Evolutionary conservation across 768 basidiomycete species (phyloP), one percentile per base, ranked within the genome.

Genomic region (Hortiboletus campestris): DNA sequence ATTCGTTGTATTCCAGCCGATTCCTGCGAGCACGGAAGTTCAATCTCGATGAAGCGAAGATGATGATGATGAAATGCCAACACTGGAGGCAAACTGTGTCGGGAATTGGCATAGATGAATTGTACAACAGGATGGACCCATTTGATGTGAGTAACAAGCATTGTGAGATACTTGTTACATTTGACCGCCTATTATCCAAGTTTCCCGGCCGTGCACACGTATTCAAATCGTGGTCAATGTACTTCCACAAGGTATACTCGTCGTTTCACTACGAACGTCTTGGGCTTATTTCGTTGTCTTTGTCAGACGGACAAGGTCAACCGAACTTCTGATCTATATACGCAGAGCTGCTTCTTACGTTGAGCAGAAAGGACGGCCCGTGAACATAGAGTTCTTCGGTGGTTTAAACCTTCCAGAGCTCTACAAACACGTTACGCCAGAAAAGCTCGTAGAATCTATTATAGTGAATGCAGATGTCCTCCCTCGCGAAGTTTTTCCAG

Each of bases 191-290:
- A 42, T 55, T 50, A 4, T 40, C 45, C 49, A 54, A 91, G 88
- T 91, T 84, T 62, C 86, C 86, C 1, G 85, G 83, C 59, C 82
- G 88, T 42, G 78, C 82, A 49, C 78, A 79, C 1, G 82, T 90
- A 8, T 88, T 89, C 59, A 81, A 86, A 49, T 84, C 80, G 58
- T 91, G 88, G 88, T 87, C 87, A 4, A 80, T 89, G 76, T 89
- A 81, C 60, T 89, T 87, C 62, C 88, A 91, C 69, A 89, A 89
- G 75, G 86, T 82, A 48, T 31, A 78, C 56, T 25, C 22, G 9
- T 34, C 46, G 5, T 35, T 34, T 43, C 32, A n/a, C 10, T 31
- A 11, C 14, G 20, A 17, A 13, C 2, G 8, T 25, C 22, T 35
- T 45, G 46, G 8, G 12, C 8, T 51, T 13, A 28, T 19, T 38